Conservation (phyloP, 176 grass and related monocot genomes). For the Panicum miliaceum region DNA sequence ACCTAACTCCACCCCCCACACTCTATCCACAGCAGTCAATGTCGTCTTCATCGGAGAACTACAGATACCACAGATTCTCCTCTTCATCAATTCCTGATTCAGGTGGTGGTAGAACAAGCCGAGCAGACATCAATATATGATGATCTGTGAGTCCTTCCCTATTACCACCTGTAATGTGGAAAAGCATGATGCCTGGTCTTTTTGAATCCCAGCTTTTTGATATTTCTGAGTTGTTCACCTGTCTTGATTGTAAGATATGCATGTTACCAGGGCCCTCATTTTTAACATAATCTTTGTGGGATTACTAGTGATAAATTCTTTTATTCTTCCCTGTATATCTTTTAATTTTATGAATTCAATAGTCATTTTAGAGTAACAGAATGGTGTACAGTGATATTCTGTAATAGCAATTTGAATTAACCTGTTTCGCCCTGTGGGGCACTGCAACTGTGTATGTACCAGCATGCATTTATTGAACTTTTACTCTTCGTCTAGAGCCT, state of each 20-base stretch:
- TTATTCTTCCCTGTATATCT: slow-evolving; percentile 34
- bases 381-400: not conserved
- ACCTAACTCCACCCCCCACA: slow-evolving; percentile 74
- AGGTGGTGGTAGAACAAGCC: slow-evolving; percentile 52
- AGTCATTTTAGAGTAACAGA: not conserved
- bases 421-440: not conserved
- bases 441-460: not conserved
- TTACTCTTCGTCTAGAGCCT: not conserved
- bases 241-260: slow-evolving; percentile 3
- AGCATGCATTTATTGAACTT: not conserved
- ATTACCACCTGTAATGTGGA: not conserved
- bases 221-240: slow-evolving; percentile 1
- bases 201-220: not conserved
- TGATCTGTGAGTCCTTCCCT: slow-evolving; percentile 32
- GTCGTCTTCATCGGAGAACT: slow-evolving; percentile 70
- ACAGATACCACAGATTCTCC: slow-evolving; percentile 82
- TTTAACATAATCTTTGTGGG: slow-evolving; percentile 17
- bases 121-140: slow-evolving; percentile 82
- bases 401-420: slow-evolving; percentile 10
- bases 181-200: not conserved
- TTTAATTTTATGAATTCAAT: slow-evolving; percentile 35
- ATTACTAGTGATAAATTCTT: slow-evolving; percentile 41
- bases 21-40: slow-evolving; percentile 86
- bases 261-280: slow-evolving; percentile 8
- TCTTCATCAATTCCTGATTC: slow-evolving; percentile 66